Evolutionary conservation across 345 rosid species (phyloP).

Genomic region (Streptanthus diversifolius): DNA sequence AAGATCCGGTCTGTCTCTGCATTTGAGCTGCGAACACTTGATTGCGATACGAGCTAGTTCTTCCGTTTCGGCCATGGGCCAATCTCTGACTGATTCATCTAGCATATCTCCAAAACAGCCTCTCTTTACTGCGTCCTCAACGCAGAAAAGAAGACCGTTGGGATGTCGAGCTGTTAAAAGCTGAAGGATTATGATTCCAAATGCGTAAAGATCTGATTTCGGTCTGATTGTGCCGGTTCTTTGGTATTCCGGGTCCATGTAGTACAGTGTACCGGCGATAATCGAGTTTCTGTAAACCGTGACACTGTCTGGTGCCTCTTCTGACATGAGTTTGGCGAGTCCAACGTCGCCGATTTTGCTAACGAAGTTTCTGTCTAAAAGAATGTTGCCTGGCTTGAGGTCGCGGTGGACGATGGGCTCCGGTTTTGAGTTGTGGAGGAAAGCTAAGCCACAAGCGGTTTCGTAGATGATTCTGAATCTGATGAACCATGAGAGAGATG

Average conservation of each 20-base stretch:
- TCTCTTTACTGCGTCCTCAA: slow-evolving; percentile 58
- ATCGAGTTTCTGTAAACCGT: slow-evolving; percentile 63
- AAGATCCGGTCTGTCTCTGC: slow-evolving; percentile 92
- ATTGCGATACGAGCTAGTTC: slow-evolving; percentile 69
- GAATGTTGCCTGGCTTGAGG: slow-evolving; percentile 75
- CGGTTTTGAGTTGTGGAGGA: slow-evolving; percentile 91
- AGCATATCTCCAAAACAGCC: slow-evolving; percentile 56
- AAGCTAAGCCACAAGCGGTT: slow-evolving; percentile 78
- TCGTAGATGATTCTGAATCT: slow-evolving; percentile 72
- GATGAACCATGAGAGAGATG: slow-evolving; percentile 74
- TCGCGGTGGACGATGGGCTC: slow-evolving; percentile 84
- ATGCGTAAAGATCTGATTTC: slow-evolving; percentile 81
- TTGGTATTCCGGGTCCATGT: slow-evolving; percentile 92
- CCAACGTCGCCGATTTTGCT: slow-evolving; percentile 93
- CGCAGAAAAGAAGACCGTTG: slow-evolving; percentile 53
- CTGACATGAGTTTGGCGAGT: slow-evolving; percentile 75
- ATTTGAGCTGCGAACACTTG: slow-evolving; percentile 66
- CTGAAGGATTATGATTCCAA: slow-evolving; percentile 73
- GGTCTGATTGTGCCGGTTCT: slow-evolving; percentile 87
- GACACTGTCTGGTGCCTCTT: slow-evolving; percentile 63
- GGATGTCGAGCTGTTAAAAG: slow-evolving; percentile 60
- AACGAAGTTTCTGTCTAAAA: slow-evolving; percentile 65
- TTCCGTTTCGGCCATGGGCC: slow-evolving; percentile 68
- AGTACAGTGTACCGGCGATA: slow-evolving; percentile 70
- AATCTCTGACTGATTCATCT: slow-evolving; percentile 55